Evolutionary conservation across 768 basidiomycete genomes (phyloP).

Genomic region (Hypholoma fasciculare): DNA sequence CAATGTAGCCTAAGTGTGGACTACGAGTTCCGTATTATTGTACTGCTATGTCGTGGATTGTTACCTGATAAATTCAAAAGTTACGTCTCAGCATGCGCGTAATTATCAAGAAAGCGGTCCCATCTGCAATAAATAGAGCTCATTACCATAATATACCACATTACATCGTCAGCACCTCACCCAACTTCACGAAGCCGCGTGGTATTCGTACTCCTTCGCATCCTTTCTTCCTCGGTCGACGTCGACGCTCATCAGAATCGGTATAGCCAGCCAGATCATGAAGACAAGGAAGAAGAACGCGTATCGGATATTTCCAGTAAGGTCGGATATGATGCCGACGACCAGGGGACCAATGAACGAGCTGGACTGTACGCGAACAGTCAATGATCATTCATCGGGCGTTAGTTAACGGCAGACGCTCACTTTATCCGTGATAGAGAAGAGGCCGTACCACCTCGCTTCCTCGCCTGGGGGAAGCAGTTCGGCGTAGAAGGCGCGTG

Average conservation of each 20-base stretch:
- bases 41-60: no score
- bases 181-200: background rate
- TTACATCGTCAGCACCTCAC: no score
- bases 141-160: background rate
- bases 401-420: conserved; percentile 2
- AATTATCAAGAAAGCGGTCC: no score
- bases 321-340: conserved; percentile 85
- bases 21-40: no score
- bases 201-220: conserved; percentile 38
- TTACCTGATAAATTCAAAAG: no score
- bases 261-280: conserved; percentile 83
- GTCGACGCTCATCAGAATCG: conserved; percentile 71
- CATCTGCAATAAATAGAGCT: no score
- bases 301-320: conserved; percentile 89
- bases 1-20: no score
- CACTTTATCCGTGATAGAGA: conserved; percentile 90
- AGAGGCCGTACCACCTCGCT: conserved; percentile 87
- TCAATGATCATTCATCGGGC: conserved; percentile 5
- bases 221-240: conserved; percentile 62
- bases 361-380: conserved; percentile 58
- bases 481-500: conserved; percentile 84
- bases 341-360: conserved; percentile 91
- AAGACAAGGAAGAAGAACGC: conserved; percentile 85
- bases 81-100: no score
- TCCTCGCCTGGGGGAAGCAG: conserved; percentile 87